These are phyloP conservation scores for Aspergillus quadrilineatus DNA, from an alignment of 2,329 filamentous ascomycete species.

Conservation along the genomic window DNA sequence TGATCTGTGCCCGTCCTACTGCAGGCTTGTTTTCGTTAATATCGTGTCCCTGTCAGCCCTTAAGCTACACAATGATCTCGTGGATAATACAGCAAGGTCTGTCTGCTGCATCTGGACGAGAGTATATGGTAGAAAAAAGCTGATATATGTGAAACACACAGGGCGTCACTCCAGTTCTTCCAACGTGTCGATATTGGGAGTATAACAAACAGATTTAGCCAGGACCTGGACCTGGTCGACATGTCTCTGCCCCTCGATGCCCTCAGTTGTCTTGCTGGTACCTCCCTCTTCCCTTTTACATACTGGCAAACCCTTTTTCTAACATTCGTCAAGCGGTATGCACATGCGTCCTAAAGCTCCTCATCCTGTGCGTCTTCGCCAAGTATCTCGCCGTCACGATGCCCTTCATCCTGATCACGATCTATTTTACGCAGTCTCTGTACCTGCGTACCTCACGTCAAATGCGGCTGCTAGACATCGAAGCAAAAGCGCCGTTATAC, in stretches of 20 bases:
- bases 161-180: slow-evolving; percentile 45
- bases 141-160: neutral
- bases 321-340: neutral
- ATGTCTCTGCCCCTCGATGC: slow-evolving; percentile 32
- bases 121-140: too few species aligned
- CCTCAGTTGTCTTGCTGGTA: neutral
- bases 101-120: neutral
- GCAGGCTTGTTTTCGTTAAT: neutral
- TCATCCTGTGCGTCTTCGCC: neutral
- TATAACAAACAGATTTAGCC: slow-evolving; percentile 47
- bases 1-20: too few species aligned
- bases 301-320: too few species aligned
- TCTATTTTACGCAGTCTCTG: slow-evolving; percentile 14
- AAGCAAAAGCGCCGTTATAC: slow-evolving; percentile 5
- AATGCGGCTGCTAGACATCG: slow-evolving; percentile 7
- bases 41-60: neutral
- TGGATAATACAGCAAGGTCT: neutral
- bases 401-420: neutral
- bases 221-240: slow-evolving; percentile 50
- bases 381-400: neutral
- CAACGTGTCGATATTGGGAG: slow-evolving; percentile 45
- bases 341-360: neutral
- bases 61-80: neutral
- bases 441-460: slow-evolving; percentile 8
- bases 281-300: neutral